Evolutionary conservation across 257 asterid species (phyloP).

Genomic region (Solanum rostratum): DNA sequence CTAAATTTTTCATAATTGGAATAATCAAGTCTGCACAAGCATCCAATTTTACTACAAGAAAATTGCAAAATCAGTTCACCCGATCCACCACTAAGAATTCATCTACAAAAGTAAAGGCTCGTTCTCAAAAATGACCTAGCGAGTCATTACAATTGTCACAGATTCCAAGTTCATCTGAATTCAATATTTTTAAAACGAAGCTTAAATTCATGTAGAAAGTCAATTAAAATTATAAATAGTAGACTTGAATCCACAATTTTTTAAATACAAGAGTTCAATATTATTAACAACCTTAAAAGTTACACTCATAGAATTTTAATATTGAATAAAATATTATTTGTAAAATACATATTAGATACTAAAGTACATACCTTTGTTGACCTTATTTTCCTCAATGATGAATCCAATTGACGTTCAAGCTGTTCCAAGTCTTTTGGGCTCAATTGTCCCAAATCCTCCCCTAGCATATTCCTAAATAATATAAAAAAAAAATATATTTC

Average conservation of each 20-base stretch:
- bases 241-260: neutral
- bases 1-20: too few relatives aligned
- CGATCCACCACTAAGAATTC: too few relatives aligned
- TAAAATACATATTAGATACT: neutral
- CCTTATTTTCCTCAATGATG: slow-evolving; percentile 41
- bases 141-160: too few relatives aligned
- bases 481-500: neutral
- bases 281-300: neutral
- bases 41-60: too few relatives aligned
- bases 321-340: neutral
- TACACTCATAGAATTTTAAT: neutral
- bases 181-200: too few relatives aligned
- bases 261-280: neutral
- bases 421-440: slow-evolving; percentile 41
- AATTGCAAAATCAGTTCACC: too few relatives aligned
- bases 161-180: neutral
- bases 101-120: too few relatives aligned
- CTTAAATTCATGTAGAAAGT: too few relatives aligned
- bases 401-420: slow-evolving; percentile 45
- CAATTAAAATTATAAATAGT: too few relatives aligned
- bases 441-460: slow-evolving; percentile 50
- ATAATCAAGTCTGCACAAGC: too few relatives aligned
- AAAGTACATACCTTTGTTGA: slow-evolving; percentile 28
- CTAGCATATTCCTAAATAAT: slow-evolving; percentile 39
- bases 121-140: too few relatives aligned